Evolutionary conservation across 2,329 filamentous ascomycete species (phyloP).

Genomic region (Alternaria tenuissima): DNA sequence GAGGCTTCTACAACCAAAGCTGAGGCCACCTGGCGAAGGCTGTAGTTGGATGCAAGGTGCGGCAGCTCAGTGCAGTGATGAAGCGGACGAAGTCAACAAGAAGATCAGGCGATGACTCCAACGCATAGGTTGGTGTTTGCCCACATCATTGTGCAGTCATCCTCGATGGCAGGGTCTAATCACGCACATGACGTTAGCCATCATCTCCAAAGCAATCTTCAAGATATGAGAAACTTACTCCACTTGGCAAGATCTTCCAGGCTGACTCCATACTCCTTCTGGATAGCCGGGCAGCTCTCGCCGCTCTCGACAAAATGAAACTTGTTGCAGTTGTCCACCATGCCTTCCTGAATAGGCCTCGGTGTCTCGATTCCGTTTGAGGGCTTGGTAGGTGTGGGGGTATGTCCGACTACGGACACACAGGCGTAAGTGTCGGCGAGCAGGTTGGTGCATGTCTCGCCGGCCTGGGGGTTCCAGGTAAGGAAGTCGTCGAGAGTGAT

Average conservation of each 20-base stretch:
- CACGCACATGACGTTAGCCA: slow-evolving; percentile 3
- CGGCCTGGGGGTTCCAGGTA: slow-evolving; percentile 19
- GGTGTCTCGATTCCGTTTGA: slow-evolving; percentile 13
- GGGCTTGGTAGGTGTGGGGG: slow-evolving; percentile 8
- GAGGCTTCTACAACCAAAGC: neutral
- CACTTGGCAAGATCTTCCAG: slow-evolving; percentile 19
- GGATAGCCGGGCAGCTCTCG: slow-evolving; percentile 10
- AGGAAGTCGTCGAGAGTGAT: slow-evolving; percentile 18
- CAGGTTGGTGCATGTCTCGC: slow-evolving; percentile 9
- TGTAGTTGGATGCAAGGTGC: neutral
- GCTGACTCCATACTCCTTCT: slow-evolving; percentile 10
- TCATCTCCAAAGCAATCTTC: neutral
- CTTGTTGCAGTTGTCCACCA: slow-evolving; percentile 16
- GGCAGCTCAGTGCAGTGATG: neutral
- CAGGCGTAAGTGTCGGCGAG: slow-evolving; percentile 21
- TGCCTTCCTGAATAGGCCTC: slow-evolving; percentile 8
- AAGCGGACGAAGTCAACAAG: neutral
- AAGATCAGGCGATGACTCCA: neutral
- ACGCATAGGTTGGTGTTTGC: neutral
- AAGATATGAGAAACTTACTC: slow-evolving; percentile 1
- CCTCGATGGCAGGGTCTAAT: neutral
- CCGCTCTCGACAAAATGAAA: slow-evolving; percentile 9
- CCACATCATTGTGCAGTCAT: slow-evolving; percentile 16
- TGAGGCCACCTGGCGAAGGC: neutral
- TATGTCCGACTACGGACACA: slow-evolving; percentile 18